Conservation (phyloP, 2,329 filamentous ascomycete species). For the Diaporthe citrichinensis region DNA sequence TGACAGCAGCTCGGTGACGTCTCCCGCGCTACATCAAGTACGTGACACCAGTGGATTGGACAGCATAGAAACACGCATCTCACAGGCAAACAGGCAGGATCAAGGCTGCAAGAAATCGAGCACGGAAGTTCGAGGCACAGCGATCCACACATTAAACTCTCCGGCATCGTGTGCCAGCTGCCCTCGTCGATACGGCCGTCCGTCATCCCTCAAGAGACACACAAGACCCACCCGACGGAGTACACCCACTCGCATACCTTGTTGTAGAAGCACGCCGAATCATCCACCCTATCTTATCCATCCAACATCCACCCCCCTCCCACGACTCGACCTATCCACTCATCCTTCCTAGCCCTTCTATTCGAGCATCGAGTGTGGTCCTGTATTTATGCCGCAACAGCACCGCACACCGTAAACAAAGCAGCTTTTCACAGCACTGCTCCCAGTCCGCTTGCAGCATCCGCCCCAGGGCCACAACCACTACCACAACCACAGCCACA, state of each 20-base stretch:
- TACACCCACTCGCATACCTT: constrained; percentile 30
- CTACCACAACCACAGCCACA: constrained; percentile 27
- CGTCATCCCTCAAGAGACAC: constrained; percentile 1
- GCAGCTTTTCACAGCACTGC: constrained; percentile 6
- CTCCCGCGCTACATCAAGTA: neutral
- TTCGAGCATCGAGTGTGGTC: constrained; percentile 1
- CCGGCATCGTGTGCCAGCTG: constrained; percentile 10
- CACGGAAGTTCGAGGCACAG: neutral
- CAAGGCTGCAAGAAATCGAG: neutral
- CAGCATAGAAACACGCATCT: constrained; percentile 8
- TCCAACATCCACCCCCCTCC: constrained; percentile 28
- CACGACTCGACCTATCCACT: constrained; percentile 24
- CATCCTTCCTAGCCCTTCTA: neutral
- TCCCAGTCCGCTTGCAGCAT: constrained; percentile 22
- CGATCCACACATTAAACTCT: constrained; percentile 4
- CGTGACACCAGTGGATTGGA: constrained; percentile 13
- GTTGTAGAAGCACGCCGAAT: constrained; percentile 38
- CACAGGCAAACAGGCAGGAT: constrained; percentile 3
- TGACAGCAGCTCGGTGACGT: constrained; percentile 15
- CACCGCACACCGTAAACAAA: constrained; percentile 11
- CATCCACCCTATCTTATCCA: constrained; percentile 28
- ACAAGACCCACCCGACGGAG: constrained; percentile 11
- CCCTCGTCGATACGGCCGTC: constrained; percentile 9
- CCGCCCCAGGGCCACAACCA: constrained; percentile 2
- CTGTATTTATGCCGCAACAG: constrained; percentile 5